These are phyloP conservation scores for Pneumocystis sp. DNA, from an alignment of 1,139 yeast species.

Conservation along the genomic window DNA sequence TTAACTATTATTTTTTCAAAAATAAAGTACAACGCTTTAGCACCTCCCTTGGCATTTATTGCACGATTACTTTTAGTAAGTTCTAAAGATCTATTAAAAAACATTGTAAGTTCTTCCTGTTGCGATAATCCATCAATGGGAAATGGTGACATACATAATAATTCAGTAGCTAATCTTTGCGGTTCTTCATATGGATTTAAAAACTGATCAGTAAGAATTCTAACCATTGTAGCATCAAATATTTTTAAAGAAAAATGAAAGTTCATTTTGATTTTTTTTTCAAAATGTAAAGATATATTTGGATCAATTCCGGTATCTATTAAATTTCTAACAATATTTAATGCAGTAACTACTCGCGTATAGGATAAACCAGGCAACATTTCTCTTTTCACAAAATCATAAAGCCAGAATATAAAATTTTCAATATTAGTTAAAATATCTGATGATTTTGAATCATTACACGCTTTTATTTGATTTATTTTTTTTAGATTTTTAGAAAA, in stretches of 20 bases:
- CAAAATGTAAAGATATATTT: neutral
- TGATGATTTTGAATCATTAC: neutral
- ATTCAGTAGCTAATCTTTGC: neutral
- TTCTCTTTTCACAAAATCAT: constrained; percentile 3
- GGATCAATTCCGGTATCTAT: constrained; percentile 3
- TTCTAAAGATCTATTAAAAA: neutral
- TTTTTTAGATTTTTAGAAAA: neutral
- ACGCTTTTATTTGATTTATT: neutral
- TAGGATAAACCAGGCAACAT: constrained; percentile 7
- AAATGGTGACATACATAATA: neutral
- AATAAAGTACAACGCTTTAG: neutral
- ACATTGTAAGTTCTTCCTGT: neutral
- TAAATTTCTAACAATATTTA: constrained; percentile 7
- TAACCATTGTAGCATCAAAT: neutral
- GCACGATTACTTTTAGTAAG: neutral
- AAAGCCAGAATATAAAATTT: constrained; percentile 6
- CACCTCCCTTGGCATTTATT: neutral
- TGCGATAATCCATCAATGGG: neutral
- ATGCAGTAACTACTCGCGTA: constrained; percentile 5
- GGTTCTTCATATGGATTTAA: neutral
- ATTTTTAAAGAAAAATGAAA: neutral
- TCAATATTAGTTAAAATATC: neutral
- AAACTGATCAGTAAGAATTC: neutral
- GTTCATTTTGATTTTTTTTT: neutral
- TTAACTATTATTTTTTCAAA: neutral